phyloP scores from a whole-genome alignment of 2,329 filamentous ascomycete species.

The Ophiostoma pallidulum region DNA sequence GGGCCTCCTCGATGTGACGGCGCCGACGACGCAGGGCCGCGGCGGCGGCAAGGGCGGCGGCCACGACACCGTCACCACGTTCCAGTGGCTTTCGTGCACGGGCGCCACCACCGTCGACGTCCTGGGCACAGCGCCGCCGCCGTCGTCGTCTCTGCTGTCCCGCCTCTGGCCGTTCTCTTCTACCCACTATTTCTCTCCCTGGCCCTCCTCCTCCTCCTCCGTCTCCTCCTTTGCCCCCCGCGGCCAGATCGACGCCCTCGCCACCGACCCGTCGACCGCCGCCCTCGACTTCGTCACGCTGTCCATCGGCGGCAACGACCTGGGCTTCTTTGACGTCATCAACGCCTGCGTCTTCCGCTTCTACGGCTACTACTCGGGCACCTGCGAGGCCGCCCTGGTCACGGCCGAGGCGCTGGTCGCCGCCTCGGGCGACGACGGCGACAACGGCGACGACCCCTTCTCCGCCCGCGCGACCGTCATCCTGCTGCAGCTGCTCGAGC shows the following conservation, averaged over 20 bases:
- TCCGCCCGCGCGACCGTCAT: conserved; percentile 27
- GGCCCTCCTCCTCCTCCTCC: no score
- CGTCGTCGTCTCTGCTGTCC: not conserved
- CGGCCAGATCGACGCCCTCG: conserved; percentile 34
- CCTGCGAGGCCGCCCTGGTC: conserved; percentile 32
- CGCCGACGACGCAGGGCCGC: no score
- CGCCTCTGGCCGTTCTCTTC: no score
- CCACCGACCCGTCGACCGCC: conserved; percentile 20
- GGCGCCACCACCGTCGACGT: conserved; percentile 34
- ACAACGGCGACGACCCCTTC: conserved; percentile 15
- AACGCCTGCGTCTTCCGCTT: conserved; percentile 42
- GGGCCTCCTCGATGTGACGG: no score
- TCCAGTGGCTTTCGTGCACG: conserved; percentile 39
- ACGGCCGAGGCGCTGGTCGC: conserved; percentile 26
- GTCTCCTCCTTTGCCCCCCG: conserved; percentile 15
- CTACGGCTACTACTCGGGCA: conserved; percentile 38
- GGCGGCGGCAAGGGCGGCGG: conserved; percentile 17
- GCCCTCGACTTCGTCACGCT: conserved; percentile 34
- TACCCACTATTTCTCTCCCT: no score
- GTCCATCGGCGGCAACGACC: conserved; percentile 40
- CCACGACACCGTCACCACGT: conserved; percentile 19
- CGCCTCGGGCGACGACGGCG: conserved; percentile 29
- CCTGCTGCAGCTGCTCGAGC: conserved; percentile 35
- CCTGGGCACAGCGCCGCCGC: conserved; percentile 17
- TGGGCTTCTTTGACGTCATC: conserved; percentile 41